A percentile compares a stretch with the other conserved stretches of the same genome.
These are phyloP conservation scores for Panicum miliaceum DNA, from an alignment of 176 grass and related monocot genomes.

Conservation along the genomic window DNA sequence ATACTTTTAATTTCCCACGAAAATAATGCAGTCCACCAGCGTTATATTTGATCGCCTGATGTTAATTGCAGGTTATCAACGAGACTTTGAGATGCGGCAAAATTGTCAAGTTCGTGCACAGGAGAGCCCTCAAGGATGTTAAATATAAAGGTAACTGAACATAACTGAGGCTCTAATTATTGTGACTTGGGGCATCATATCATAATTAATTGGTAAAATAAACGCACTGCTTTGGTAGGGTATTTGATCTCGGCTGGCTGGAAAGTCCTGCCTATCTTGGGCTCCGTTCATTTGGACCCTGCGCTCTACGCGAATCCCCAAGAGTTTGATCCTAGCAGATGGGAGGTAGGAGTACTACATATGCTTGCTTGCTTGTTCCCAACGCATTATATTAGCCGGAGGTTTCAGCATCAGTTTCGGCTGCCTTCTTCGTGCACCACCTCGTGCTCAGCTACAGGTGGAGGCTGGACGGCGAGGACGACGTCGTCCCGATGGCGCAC, in stretches of 20 bases:
- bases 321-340: slow-evolving; percentile 60
- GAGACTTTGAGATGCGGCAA: slow-evolving; percentile 66
- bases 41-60: neutral
- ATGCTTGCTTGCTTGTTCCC: neutral
- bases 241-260: slow-evolving; percentile 65
- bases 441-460: slow-evolving; percentile 61
- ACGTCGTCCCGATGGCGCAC: slow-evolving; percentile 54
- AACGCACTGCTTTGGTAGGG: slow-evolving; percentile 18
- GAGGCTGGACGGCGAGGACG: slow-evolving; percentile 49
- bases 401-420: neutral
- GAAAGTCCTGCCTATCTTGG: slow-evolving; percentile 64
- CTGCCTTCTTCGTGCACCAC: slow-evolving; percentile 65
- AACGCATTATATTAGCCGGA: no score
- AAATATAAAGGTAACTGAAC: slow-evolving; percentile 52
- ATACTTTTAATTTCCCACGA: no score
- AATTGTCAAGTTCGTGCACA: slow-evolving; percentile 65
- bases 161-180: neutral
- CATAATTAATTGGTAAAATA: no score
- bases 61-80: slow-evolving; percentile 53
- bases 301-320: slow-evolving; percentile 47
- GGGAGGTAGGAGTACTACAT: no score
- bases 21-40: neutral
- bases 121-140: slow-evolving; percentile 67
- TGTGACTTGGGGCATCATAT: neutral
- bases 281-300: slow-evolving; percentile 58